phyloP scores from a whole-genome alignment of 2,329 filamentous ascomycete genomes.

The Didymellaceae sp. region DNA sequence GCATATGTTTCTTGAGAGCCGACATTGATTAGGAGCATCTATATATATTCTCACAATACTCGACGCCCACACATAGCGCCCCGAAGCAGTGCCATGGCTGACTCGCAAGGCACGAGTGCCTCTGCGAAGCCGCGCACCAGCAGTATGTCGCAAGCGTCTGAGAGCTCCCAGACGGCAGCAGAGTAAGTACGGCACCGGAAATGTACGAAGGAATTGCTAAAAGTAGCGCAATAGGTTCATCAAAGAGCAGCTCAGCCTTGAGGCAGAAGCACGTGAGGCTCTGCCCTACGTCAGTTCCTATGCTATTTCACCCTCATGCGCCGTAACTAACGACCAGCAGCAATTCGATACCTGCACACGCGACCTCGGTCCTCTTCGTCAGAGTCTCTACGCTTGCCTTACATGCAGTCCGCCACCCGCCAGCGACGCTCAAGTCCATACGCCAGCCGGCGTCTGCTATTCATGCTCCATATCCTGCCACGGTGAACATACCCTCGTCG shows the following conservation, averaged over 20 bases:
- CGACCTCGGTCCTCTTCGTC: conserved; percentile 84
- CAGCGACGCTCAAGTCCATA: conserved; percentile 67
- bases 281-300: conserved; percentile 77
- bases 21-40: too few relatives aligned
- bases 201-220: background rate
- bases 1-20: background rate
- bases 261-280: conserved; percentile 93
- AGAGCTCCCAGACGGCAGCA: conserved; percentile 62
- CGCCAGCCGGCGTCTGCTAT: conserved; percentile 87
- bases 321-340: conserved; percentile 53
- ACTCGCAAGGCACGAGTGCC: conserved; percentile 30
- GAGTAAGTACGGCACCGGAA: conserved; percentile 41
- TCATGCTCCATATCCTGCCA: conserved; percentile 97
- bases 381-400: conserved; percentile 88
- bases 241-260: conserved; percentile 84
- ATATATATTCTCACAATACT: background rate
- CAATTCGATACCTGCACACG: conserved; percentile 94
- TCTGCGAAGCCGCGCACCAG: conserved; percentile 42
- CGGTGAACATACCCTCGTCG: conserved; percentile 91
- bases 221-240: conserved; percentile 70
- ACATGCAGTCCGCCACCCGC: conserved; percentile 86
- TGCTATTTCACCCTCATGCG: background rate
- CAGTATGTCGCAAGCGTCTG: conserved; percentile 55
- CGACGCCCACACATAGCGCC: background rate
- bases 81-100: conserved; percentile 28